These are phyloP conservation scores for Pyrus betulifolia DNA, from an alignment of 306 rosid genomes.

Conservation along the genomic window DNA sequence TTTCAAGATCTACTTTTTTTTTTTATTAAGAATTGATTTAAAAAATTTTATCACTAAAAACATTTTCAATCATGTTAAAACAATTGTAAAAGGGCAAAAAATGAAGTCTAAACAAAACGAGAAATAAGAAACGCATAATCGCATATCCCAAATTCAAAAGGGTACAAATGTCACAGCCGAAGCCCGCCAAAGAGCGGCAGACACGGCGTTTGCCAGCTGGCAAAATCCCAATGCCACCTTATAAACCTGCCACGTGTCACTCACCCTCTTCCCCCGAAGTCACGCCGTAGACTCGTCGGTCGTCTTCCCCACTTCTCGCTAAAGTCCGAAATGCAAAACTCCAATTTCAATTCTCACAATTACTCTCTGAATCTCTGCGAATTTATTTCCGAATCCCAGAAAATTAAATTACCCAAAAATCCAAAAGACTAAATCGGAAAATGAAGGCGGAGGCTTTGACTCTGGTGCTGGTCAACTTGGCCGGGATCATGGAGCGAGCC, in stretches of 20 bases:
- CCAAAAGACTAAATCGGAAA: neutral
- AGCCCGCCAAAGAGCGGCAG: neutral
- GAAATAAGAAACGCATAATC: neutral
- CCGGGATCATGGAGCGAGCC: conserved; percentile 88
- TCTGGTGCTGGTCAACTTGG: conserved; percentile 72
- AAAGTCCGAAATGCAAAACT: neutral
- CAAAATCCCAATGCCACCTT: neutral
- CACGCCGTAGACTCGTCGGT: neutral
- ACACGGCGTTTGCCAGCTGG: neutral
- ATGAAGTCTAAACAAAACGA: neutral
- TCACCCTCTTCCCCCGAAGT: neutral
- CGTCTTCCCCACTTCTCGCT: no score
- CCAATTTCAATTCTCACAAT: neutral
- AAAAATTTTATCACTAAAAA: no score
- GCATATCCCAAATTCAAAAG: neutral
- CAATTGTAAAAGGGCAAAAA: no score
- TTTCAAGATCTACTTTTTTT: no score
- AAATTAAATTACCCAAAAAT: neutral
- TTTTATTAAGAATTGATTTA: no score
- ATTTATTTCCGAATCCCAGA: neutral
- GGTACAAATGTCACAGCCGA: neutral
- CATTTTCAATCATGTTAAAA: no score
- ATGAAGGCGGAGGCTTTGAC: conserved; percentile 68
- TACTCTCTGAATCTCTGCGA: neutral
- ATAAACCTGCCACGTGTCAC: conserved; percentile 2